These are phyloP conservation scores for Castanea crenata DNA, from an alignment of 306 rosid genomes.

Conservation along the genomic window DNA sequence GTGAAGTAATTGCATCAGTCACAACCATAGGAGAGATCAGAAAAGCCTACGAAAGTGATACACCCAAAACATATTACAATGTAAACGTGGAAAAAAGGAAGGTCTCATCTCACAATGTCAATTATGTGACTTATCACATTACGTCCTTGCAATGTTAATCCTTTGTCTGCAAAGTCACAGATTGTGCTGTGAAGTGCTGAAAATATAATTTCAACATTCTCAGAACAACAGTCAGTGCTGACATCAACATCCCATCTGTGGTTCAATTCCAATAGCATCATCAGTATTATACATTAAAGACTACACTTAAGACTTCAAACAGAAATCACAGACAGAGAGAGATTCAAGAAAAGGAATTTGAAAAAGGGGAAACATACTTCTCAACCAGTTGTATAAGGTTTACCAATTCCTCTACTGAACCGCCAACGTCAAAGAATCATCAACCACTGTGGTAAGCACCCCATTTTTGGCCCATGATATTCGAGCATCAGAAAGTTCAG, in stretches of 20 bases:
- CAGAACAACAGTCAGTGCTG: slow-evolving; percentile 52
- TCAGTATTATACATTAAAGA: slow-evolving; percentile 2
- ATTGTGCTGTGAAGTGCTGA: slow-evolving; percentile 52
- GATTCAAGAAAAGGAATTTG: background rate
- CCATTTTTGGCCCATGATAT: slow-evolving; percentile 82
- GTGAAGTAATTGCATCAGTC: background rate
- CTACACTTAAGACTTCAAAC: background rate
- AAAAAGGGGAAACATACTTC: slow-evolving; percentile 45
- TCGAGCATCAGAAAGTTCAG: slow-evolving; percentile 76
- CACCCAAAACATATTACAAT: background rate
- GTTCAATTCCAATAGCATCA: slow-evolving; percentile 14
- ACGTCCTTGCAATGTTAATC: slow-evolving; percentile 54
- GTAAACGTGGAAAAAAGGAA: slow-evolving; percentile 18
- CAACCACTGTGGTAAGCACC: slow-evolving; percentile 75
- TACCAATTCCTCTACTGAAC: slow-evolving; percentile 65
- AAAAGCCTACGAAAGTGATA: background rate
- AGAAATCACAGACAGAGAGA: background rate
- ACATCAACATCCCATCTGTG: slow-evolving; percentile 82
- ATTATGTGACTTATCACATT: slow-evolving; percentile 48
- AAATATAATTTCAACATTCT: slow-evolving; percentile 70
- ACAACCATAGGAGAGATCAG: background rate
- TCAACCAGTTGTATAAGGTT: slow-evolving; percentile 71
- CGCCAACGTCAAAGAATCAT: slow-evolving; percentile 82
- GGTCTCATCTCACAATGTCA: slow-evolving; percentile 55
- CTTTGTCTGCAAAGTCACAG: slow-evolving; percentile 61